These are phyloP conservation scores for Dimargaris cristalligena DNA, from an alignment of 192 early-diverging fungal genomes.

Conservation along the genomic window DNA sequence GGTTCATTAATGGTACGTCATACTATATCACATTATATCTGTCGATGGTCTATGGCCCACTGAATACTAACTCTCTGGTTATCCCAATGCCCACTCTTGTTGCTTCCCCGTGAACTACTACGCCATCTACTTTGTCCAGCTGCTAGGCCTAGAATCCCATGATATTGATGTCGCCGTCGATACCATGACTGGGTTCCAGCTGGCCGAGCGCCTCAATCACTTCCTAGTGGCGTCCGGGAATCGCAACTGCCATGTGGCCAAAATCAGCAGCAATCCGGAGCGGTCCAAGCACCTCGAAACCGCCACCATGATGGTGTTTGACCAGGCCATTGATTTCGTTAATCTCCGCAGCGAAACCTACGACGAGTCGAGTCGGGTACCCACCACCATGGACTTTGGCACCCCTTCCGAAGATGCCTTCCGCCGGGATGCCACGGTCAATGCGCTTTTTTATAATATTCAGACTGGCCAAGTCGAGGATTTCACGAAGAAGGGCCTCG, in stretches of 20 bases:
- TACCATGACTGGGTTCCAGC: slow-evolving; percentile 81
- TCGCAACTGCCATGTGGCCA: slow-evolving; percentile 34
- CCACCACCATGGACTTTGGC: slow-evolving; percentile 53
- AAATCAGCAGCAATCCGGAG: slow-evolving; percentile 84
- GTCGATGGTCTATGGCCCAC: no score
- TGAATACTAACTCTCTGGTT: no score
- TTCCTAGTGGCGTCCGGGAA: slow-evolving; percentile 27
- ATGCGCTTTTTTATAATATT: slow-evolving; percentile 94
- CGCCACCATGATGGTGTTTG: slow-evolving; percentile 71
- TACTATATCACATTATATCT: no score
- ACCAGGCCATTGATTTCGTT: slow-evolving; percentile 77
- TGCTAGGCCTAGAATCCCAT: slow-evolving; percentile 68
- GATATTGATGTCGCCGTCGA: slow-evolving; percentile 94
- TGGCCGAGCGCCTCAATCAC: slow-evolving; percentile 57
- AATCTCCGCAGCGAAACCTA: slow-evolving; percentile 90
- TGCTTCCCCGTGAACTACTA: no score
- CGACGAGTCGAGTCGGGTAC: slow-evolving; percentile 62
- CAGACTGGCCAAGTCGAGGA: slow-evolving; percentile 72
- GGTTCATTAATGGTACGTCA: no score
- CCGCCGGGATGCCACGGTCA: slow-evolving; percentile 95
- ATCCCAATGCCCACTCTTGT: no score
- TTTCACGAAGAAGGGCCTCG: slow-evolving; percentile 57
- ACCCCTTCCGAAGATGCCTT: slow-evolving; percentile 82
- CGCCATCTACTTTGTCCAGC: no score
- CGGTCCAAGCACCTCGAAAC: slow-evolving; percentile 97